Conservation (phyloP, 768 basidiomycete species). For the Boletus eberwhitei region DNA sequence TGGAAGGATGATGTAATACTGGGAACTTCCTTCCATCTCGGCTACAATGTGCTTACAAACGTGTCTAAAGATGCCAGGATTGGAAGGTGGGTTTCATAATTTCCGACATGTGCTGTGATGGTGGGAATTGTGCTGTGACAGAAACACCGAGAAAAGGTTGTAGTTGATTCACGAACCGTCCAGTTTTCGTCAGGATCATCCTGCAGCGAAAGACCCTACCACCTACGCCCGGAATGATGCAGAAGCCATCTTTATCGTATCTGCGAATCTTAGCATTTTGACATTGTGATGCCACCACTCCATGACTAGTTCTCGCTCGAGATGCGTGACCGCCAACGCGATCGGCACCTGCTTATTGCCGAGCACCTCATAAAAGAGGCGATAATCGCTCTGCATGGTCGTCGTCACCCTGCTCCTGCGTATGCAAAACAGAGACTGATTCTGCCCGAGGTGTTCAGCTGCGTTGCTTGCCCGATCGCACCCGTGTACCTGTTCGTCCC, state of each 20-base stretch:
- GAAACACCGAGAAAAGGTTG: not conserved
- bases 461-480: slow-evolving; percentile 26
- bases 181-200: not conserved
- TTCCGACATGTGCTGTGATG: too few relatives aligned
- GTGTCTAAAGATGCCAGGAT: too few relatives aligned
- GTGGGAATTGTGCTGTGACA: not conserved
- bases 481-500: slow-evolving; percentile 18
- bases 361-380: slow-evolving; percentile 38
- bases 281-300: slow-evolving; percentile 33
- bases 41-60: too few relatives aligned
- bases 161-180: not conserved
- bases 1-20: too few relatives aligned
- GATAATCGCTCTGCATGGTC: slow-evolving; percentile 30
- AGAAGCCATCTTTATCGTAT: not conserved
- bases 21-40: too few relatives aligned
- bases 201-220: not conserved
- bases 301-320: slow-evolving; percentile 33
- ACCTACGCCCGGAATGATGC: not conserved
- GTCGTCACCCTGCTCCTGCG: slow-evolving; percentile 30
- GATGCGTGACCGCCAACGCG: slow-evolving; percentile 37
- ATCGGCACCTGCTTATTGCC: slow-evolving; percentile 38
- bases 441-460: slow-evolving; percentile 29
- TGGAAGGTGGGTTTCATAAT: too few relatives aligned
- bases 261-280: slow-evolving; percentile 11
- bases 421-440: slow-evolving; percentile 32